Base-by-base conservation (phyloP, 331 rosid species). In the Spiraea crenata region DNA sequence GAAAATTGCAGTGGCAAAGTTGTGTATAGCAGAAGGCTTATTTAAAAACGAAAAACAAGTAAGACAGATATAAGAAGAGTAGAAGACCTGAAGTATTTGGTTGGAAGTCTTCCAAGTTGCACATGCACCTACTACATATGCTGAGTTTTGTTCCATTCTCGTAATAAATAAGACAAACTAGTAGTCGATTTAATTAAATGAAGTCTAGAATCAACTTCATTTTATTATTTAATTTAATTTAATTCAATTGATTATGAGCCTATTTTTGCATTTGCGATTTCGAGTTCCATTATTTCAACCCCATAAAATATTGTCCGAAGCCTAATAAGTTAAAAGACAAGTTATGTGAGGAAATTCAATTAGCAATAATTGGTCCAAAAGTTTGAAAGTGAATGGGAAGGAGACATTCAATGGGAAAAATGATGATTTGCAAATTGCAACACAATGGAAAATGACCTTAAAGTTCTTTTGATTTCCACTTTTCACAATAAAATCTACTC, bases 351-450 rank as follows among this genome's bases (percentile, higher is more conserved):
- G 57, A 60, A 13, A 16, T 20, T 48, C 9, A 31, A 58, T 48
- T 34, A 20, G 2, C 20, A 50, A 47, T 35, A 46, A 71, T 72
- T 54, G 52, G 16, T 37, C 44, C 38, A 74, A 65, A 11, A 68
- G 71, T 61, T 46, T 61, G 75, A 76, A 76, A 59, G 75, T 42
- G 50, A 79, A 41, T 15, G 61, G 11, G 62, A 70, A 47, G 51
- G 38, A 41, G 5, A 48, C 35, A 41, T 71, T 74, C 19, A 40
- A 52, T 63, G 69, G 57, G 66, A 65, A 73, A 73, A 31, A 67
- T 79, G 69, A 60, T 78, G 48, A 54, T 55, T 25, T 25, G 31
- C 31, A 25, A 25, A 25, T 25, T 25, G 63, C 68, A 48, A 54
- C 73, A 20, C 41, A 61, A 16, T 25, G 65, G 50, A 25, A 25